Evolutionary conservation across 352 stramenopile species (phyloP).

Genomic region (Thalassiosira allenii): DNA sequence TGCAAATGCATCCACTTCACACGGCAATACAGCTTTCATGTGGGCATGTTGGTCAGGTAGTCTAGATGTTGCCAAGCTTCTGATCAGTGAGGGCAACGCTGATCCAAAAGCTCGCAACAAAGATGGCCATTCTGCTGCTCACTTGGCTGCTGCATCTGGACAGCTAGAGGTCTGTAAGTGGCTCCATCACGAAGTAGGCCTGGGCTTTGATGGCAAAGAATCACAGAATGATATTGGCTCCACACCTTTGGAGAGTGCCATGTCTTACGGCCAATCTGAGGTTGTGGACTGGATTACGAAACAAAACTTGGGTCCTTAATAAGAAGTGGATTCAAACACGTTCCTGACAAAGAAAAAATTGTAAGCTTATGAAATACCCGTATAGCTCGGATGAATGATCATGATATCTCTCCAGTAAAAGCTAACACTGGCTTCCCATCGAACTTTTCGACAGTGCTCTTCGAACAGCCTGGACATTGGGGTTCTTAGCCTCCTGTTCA

Average conservation of each 20-base stretch:
- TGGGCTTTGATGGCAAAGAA: slow-evolving; percentile 59
- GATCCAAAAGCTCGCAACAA: slow-evolving; percentile 62
- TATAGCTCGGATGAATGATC: no score
- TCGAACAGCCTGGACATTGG: slow-evolving; percentile 34
- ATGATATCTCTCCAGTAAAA: no score
- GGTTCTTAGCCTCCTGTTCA: slow-evolving; percentile 31
- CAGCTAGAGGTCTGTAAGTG: slow-evolving; percentile 74
- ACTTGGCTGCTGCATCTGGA: slow-evolving; percentile 68
- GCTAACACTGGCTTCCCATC: no score
- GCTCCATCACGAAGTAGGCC: slow-evolving; percentile 49
- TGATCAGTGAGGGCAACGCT: slow-evolving; percentile 61
- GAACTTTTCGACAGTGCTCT: slow-evolving; percentile 34
- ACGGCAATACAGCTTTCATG: slow-evolving; percentile 79
- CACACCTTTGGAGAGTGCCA: slow-evolving; percentile 72
- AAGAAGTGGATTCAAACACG: no score
- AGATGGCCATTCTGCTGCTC: slow-evolving; percentile 75
- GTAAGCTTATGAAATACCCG: no score
- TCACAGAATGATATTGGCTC: slow-evolving; percentile 66
- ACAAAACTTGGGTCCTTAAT: no score
- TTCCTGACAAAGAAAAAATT: no score
- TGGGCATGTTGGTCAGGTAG: slow-evolving; percentile 79
- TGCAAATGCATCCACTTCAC: slow-evolving; percentile 67
- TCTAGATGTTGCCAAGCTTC: slow-evolving; percentile 71
- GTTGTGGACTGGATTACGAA: no score
- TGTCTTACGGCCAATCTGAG: no score